phyloP scores from a whole-genome alignment of 164 flowering plant genomes.

The Warburgia ugandensis region DNA sequence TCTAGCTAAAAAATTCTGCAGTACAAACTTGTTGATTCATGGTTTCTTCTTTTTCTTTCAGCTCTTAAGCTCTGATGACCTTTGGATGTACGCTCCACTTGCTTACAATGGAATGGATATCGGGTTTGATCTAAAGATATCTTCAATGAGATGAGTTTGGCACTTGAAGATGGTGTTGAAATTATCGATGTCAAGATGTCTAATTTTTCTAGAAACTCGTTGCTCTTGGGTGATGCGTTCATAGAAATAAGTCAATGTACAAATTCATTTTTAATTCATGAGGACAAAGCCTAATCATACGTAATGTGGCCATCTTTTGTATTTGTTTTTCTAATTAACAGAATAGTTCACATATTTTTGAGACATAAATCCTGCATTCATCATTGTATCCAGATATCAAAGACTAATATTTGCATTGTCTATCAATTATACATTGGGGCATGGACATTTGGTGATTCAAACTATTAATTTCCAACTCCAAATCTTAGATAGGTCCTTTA shows the following conservation, averaged over 20 bases:
- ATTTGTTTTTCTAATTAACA: not conserved
- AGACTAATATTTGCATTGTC: too few species aligned
- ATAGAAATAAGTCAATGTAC: not conserved
- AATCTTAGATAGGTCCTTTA: too few species aligned
- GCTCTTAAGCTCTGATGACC: slow-evolving; percentile 90
- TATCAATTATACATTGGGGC: too few species aligned
- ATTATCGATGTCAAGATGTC: not conserved
- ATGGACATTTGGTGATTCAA: too few species aligned
- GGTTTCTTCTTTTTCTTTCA: slow-evolving; percentile 11
- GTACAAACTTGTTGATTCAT: not conserved
- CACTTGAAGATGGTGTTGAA: slow-evolving; percentile 2
- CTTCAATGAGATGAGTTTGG: slow-evolving; percentile 24
- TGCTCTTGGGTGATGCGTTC: not conserved
- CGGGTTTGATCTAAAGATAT: slow-evolving; percentile 45
- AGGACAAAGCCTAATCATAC: not conserved
- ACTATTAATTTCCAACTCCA: too few species aligned
- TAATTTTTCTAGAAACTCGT: not conserved
- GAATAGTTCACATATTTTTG: not conserved
- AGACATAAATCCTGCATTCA: not conserved
- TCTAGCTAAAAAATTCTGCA: not conserved
- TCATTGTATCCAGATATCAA: not conserved
- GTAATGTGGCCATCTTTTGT: not conserved
- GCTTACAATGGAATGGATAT: slow-evolving; percentile 91
- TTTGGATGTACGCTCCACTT: slow-evolving; percentile 95
- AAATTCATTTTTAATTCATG: slow-evolving; percentile 1